Base-by-base conservation (phyloP, 257 asterid species). In the Perilla frutescens region DNA sequence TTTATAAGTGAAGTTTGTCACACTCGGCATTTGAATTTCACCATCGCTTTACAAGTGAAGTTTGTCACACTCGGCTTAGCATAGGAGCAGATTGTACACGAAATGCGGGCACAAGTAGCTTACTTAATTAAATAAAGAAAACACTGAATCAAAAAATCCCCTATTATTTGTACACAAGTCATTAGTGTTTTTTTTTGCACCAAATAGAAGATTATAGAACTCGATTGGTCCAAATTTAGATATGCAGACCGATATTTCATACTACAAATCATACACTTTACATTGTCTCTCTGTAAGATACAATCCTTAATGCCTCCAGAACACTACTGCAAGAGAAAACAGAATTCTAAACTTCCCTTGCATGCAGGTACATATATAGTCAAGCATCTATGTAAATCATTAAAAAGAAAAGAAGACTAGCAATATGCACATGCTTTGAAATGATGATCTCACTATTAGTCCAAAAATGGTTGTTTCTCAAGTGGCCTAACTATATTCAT, bases 271-370 rank as follows among this genome's bases (percentile, higher is more conserved):
- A 63, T 71, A 56, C 70, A 77, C 10, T 73, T 48, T 68, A 77
- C 81, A 80, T 14, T 61, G 70, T 62, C 71, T 73, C 75, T 68
- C 11, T 9, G 40, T 65, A 74, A 55, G 48, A 32, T 75, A 80
- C 81, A 80, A 70, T 50, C 71, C 63, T 62, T 4, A 51, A 41
- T 64, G 61, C 41, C 59, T 71, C 63, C 58, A 55, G 34, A 55
- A 76, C 69, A 10, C 58, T 63, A 48, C 49, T 1, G 9, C 64
- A 57, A 67, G 50, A 48, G 61, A 53, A 43, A 11, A 53, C 43
- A 57, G 57, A 48, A 62, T 7, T 63, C 26, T 11, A 9, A 54
- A 49, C 37, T 62, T 53, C 50, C 77, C 56, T 51, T 36, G 26
- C n/a, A 65, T 50, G 43, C 55, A 80, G 70, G 65, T 15, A 50